Evolutionary conservation across 257 asterid genomes (phyloP).

Genomic region (Salvia splendens): DNA sequence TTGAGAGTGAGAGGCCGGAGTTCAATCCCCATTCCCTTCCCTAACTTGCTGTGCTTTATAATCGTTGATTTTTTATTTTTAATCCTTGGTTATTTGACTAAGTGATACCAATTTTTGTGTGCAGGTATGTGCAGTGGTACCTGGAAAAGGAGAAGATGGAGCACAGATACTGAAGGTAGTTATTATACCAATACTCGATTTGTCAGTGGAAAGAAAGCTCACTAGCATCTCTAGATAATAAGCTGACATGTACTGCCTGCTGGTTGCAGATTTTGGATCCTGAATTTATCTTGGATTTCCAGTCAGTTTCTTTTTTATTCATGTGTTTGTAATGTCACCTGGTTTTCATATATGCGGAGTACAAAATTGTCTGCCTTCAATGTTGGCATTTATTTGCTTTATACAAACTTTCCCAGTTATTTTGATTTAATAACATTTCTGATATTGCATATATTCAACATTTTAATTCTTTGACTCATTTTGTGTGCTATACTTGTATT

Average conservation of each 20-base stretch:
- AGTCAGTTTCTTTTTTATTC: not conserved
- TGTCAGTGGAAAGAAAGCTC: constrained; percentile 1
- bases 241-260: constrained; percentile 25
- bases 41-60: not conserved
- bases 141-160: no score
- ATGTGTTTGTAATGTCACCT: not conserved
- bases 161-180: constrained; percentile 28
- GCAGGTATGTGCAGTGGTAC: constrained; percentile 17
- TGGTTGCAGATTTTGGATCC: constrained; percentile 1
- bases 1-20: no score
- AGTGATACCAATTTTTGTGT: constrained; percentile 1
- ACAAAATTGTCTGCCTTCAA: not conserved
- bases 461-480: no score
- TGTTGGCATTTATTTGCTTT: not conserved
- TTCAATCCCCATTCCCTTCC: no score
- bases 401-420: not conserved
- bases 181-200: not conserved
- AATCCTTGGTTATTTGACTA: not conserved
- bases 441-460: no score
- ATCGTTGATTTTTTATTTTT: not conserved
- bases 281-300: constrained; percentile 16
- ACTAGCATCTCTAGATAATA: not conserved
- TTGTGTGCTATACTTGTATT: no score
- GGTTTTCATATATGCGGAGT: not conserved
- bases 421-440: not conserved